These are phyloP conservation scores for Triticum turgidum DNA, from an alignment of 176 grass and related monocot genomes.

Conservation along the genomic window DNA sequence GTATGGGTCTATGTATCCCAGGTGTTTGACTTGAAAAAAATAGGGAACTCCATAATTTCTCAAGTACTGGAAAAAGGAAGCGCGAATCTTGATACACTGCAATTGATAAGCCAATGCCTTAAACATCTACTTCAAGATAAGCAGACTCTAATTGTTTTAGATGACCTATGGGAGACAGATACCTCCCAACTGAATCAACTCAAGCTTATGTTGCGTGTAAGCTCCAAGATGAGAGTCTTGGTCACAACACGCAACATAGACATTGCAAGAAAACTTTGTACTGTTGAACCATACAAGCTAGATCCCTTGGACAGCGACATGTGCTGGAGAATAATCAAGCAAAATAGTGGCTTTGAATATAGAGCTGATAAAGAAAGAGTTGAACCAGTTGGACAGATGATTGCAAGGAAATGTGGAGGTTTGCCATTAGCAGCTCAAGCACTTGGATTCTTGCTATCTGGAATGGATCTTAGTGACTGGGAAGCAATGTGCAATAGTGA, in stretches of 20 bases:
- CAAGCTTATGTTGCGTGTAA: background rate
- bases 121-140: background rate
- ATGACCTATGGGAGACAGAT: background rate
- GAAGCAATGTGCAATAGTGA: background rate
- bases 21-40: background rate
- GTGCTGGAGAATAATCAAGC: background rate
- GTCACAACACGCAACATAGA: background rate
- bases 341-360: background rate
- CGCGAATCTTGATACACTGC: background rate
- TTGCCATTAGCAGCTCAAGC: background rate
- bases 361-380: background rate
- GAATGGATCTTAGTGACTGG: too few species aligned
- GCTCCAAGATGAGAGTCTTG: background rate
- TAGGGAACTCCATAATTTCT: background rate
- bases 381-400: background rate
- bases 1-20: conserved; percentile 26
- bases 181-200: background rate
- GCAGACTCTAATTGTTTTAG: background rate
- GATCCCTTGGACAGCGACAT: background rate
- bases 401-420: background rate
- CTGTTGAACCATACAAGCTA: background rate
- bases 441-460: background rate
- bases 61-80: background rate
- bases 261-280: background rate
- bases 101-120: background rate